Evolutionary conservation across 1,284 basidiomycete species (phyloP).

Genomic region (Xerocomus minutiporus): DNA sequence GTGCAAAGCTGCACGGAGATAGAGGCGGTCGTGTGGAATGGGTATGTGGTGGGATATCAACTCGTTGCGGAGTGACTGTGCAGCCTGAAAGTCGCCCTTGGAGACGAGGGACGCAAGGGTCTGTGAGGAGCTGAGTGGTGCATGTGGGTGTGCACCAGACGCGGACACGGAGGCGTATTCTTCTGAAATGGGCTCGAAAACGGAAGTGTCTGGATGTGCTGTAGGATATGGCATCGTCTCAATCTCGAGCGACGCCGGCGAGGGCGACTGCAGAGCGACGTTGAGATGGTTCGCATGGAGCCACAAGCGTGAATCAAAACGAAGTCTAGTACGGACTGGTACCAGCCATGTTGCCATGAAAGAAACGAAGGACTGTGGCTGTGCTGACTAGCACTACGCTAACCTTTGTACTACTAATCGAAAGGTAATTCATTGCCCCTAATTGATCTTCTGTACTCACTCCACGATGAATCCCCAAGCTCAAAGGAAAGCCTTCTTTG

Average conservation of each 20-base stretch:
- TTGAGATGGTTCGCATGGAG: conserved; percentile 20
- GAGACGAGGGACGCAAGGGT: conserved; percentile 23
- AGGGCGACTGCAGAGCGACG: conserved; percentile 22
- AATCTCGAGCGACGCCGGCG: conserved; percentile 30
- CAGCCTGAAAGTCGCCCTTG: conserved; percentile 18
- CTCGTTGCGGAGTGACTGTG: conserved; percentile 28
- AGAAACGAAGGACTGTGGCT: conserved; percentile 5
- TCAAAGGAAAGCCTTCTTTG: neutral
- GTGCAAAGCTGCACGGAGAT: conserved; percentile 28
- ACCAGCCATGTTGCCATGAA: conserved; percentile 27
- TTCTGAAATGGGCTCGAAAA: conserved; percentile 26
- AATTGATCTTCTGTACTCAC: neutral
- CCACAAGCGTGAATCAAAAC: conserved; percentile 16
- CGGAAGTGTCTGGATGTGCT: conserved; percentile 20
- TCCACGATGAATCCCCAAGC: neutral
- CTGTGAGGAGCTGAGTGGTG: conserved; percentile 25
- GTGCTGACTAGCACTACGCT: neutral
- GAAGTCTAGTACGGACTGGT: conserved; percentile 14
- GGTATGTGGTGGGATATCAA: conserved; percentile 19
- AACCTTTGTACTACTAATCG: conserved; percentile 7
- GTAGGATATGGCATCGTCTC: conserved; percentile 30
- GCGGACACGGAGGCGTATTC: conserved; percentile 23
- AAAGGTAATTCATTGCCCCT: neutral
- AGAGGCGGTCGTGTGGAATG: conserved; percentile 22
- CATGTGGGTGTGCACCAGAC: conserved; percentile 5